phyloP scores from a whole-genome alignment of 495 filamentous ascomycete genomes.

The Podospora appendiculata region DNA sequence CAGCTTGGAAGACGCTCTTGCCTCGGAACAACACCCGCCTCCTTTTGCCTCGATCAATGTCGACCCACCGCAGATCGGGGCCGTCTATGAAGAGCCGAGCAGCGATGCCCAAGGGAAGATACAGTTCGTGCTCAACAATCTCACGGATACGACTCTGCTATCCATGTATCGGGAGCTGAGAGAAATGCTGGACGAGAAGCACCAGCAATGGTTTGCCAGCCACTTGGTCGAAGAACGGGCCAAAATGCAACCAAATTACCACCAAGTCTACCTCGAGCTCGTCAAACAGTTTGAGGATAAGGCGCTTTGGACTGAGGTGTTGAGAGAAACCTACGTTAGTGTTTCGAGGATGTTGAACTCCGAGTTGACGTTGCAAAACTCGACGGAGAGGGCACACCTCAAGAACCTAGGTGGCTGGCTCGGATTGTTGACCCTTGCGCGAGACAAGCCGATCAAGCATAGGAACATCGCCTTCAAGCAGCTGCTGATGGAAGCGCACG shows the following conservation, averaged over 20 bases:
- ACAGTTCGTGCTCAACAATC: slow-evolving; percentile 92
- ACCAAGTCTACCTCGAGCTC: slow-evolving; percentile 83
- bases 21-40: slow-evolving; percentile 42
- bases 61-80: slow-evolving; percentile 51
- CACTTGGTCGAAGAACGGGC: slow-evolving; percentile 96
- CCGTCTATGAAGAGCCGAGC: slow-evolving; percentile 70
- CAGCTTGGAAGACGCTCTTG: slow-evolving; percentile 49
- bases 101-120: slow-evolving; percentile 86
- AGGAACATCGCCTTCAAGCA: slow-evolving; percentile 96
- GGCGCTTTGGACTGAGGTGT: slow-evolving; percentile 74
- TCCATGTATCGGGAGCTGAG: slow-evolving; percentile 72
- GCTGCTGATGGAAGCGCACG: slow-evolving; percentile 82
- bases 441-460: slow-evolving; percentile 92
- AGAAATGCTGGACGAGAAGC: slow-evolving; percentile 65
- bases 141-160: slow-evolving; percentile 80
- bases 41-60: slow-evolving; percentile 70
- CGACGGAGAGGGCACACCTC: slow-evolving; percentile 74
- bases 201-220: slow-evolving; percentile 92
- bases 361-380: slow-evolving; percentile 69
- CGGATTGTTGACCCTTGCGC: slow-evolving; percentile 84
- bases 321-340: slow-evolving; percentile 88
- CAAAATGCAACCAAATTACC: slow-evolving; percentile 93
- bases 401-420: slow-evolving; percentile 93
- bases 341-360: slow-evolving; percentile 81
- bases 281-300: slow-evolving; percentile 74